Conservation (phyloP, 2,329 filamentous ascomycete genomes). For the Alternaria infectoria region DNA sequence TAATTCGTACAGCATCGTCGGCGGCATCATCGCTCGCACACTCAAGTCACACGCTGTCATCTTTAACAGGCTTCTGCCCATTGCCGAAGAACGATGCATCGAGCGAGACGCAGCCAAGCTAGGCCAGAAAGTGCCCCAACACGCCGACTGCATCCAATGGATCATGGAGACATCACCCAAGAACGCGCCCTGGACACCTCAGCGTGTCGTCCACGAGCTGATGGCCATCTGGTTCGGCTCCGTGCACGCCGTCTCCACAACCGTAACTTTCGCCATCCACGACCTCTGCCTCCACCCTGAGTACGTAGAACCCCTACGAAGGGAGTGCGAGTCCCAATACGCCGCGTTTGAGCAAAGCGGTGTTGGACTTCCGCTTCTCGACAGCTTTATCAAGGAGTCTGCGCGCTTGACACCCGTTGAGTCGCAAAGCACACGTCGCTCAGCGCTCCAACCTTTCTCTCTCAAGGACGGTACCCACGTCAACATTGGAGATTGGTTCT, state of each 20-base stretch:
- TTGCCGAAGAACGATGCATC: conserved; percentile 19
- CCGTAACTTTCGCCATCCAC: conserved; percentile 22
- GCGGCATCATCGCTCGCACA: conserved; percentile 16
- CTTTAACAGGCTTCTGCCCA: conserved; percentile 20
- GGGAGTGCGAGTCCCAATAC: conserved; percentile 19
- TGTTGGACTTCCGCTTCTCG: conserved; percentile 24
- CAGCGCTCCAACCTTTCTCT: conserved; percentile 19
- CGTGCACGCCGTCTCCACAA: conserved; percentile 34
- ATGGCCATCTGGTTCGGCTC: conserved; percentile 48
- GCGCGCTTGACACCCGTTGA: conserved; percentile 25
- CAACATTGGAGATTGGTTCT: conserved; percentile 24
- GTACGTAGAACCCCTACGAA: conserved; percentile 22
- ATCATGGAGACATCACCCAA: conserved; percentile 40
- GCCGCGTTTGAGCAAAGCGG: conserved; percentile 18
- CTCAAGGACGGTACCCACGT: conserved; percentile 23
- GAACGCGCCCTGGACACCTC: conserved; percentile 31
- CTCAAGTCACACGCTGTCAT: conserved; percentile 21
- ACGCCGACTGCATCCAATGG: conserved; percentile 42
- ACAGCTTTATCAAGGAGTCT: conserved; percentile 31
- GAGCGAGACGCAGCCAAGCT: conserved; percentile 17
- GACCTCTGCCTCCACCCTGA: conserved; percentile 25
- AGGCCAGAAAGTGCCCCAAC: conserved; percentile 16
- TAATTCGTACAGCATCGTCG: conserved; percentile 5
- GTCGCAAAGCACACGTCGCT: conserved; percentile 22
- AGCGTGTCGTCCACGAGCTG: conserved; percentile 36